A percentile compares a stretch with the other conserved stretches of the same genome.
phyloP scores from a whole-genome alignment of 805 yeast species.

The Komagataella ulmi region DNA sequence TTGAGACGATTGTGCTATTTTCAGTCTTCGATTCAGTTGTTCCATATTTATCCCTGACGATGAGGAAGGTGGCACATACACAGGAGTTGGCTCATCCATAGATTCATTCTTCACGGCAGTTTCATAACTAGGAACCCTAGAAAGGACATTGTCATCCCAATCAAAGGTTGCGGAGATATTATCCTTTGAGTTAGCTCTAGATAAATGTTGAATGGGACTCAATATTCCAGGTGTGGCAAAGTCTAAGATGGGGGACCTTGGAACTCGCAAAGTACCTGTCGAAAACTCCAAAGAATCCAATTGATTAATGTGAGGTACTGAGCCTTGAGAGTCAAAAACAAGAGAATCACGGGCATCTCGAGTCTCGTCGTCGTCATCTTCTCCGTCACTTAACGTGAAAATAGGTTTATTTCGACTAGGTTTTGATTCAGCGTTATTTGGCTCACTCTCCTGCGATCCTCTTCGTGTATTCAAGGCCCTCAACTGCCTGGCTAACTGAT shows the following conservation, averaged over 20 bases:
- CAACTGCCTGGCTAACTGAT: constrained; percentile 35
- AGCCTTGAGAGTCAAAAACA: constrained; percentile 15
- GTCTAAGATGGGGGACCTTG: constrained; percentile 10
- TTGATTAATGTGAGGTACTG: not conserved
- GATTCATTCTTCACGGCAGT: constrained; percentile 54
- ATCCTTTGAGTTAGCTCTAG: constrained; percentile 41
- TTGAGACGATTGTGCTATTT: constrained; percentile 8
- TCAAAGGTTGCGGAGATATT: constrained; percentile 13
- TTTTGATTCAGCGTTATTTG: not conserved
- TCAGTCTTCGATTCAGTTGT: constrained; percentile 16
- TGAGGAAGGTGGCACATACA: constrained; percentile 41
- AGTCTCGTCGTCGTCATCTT: constrained; percentile 10
- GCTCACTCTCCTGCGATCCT: constrained; percentile 20
- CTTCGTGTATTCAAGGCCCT: constrained; percentile 36
- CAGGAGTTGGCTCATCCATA: constrained; percentile 54
- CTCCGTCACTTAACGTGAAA: constrained; percentile 15
- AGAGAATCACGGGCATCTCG: not conserved
- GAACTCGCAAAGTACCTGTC: not conserved
- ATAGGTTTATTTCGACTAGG: constrained; percentile 11
- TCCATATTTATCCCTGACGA: constrained; percentile 23
- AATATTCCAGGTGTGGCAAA: constrained; percentile 24
- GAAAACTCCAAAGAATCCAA: not conserved
- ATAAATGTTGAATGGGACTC: constrained; percentile 46
- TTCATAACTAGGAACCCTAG: constrained; percentile 74
- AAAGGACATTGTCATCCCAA: constrained; percentile 31